These are phyloP conservation scores for Gossypium aridum DNA, from an alignment of 441 rosid genomes.

Conservation along the genomic window DNA sequence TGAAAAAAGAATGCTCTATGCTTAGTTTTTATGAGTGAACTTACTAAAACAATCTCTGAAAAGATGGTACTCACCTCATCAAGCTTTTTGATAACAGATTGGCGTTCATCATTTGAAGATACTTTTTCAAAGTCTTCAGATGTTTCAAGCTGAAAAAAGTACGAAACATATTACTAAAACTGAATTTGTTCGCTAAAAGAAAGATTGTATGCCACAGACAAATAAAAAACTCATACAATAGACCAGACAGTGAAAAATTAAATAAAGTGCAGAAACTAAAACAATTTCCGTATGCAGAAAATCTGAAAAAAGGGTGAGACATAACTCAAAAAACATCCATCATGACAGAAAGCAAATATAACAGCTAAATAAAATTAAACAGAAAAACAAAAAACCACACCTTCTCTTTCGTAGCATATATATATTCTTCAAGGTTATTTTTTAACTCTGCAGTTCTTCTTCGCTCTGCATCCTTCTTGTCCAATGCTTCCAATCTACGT, in stretches of 20 bases:
- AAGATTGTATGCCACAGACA: background rate
- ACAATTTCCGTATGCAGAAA: background rate
- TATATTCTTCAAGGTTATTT: constrained; percentile 86
- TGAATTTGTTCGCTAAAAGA: background rate
- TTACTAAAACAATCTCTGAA: background rate
- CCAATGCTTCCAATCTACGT: constrained; percentile 64
- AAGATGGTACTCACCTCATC: constrained; percentile 55
- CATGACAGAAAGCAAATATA: background rate
- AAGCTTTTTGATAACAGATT: constrained; percentile 74
- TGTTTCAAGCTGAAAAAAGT: constrained; percentile 63
- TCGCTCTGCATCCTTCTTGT: constrained; percentile 82
- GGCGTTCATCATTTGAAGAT: constrained; percentile 72
- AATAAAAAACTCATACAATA: background rate
- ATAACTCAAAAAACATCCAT: constrained; percentile 6
- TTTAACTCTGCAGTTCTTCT: constrained; percentile 91
- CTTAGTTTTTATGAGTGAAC: constrained; percentile 3
- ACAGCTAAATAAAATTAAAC: background rate
- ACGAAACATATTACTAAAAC: background rate
- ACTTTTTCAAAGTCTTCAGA: constrained; percentile 65
- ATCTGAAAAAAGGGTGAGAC: background rate
- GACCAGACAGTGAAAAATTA: background rate
- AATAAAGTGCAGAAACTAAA: background rate
- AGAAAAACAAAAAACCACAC: constrained; percentile 30
- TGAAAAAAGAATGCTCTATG: constrained; percentile 19
- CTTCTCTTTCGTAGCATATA: constrained; percentile 97